phyloP scores from a whole-genome alignment of 2,329 filamentous ascomycete species.

The Fusarium dlaminii region DNA sequence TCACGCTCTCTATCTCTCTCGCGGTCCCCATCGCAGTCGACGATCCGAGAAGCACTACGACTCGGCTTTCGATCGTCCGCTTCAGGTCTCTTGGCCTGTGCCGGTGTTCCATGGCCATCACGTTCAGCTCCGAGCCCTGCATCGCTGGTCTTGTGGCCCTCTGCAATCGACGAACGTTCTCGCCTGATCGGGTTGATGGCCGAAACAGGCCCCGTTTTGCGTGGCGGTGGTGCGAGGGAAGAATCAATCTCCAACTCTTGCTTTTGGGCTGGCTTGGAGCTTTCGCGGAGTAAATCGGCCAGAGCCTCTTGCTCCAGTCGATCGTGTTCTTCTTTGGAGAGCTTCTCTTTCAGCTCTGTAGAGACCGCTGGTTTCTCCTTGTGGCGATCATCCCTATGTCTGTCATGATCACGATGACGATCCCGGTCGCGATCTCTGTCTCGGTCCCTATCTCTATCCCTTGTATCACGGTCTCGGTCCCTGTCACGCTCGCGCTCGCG shows the following conservation, averaged over 20 bases:
- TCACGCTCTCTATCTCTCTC: conserved; percentile 44
- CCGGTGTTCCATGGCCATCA: conserved; percentile 47
- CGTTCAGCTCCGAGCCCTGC: conserved; percentile 47
- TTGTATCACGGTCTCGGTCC: conserved; percentile 3
- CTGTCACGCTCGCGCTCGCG: conserved; percentile 51
- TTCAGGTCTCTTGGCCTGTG: conserved; percentile 39
- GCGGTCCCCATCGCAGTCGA: conserved; percentile 39
- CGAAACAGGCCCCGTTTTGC: conserved; percentile 62
- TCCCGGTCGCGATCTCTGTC: conserved; percentile 45
- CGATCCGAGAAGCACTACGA: conserved; percentile 47
- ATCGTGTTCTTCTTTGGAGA: conserved; percentile 67
- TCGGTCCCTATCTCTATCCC: conserved; percentile 44
- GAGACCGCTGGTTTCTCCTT: conserved; percentile 52
- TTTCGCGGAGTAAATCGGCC: conserved; percentile 67
- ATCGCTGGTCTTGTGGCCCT: conserved; percentile 53
- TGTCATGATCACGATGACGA: conserved; percentile 39
- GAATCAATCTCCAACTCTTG: conserved; percentile 67
- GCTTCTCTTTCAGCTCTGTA: conserved; percentile 61
- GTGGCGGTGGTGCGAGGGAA: conserved; percentile 64
- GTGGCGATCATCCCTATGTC: conserved; percentile 46
- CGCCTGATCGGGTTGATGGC: conserved; percentile 66
- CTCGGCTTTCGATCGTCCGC: conserved; percentile 46
- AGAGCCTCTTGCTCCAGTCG: conserved; percentile 67
- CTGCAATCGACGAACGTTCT: conserved; percentile 55
- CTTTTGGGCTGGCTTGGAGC: conserved; percentile 59